These are phyloP conservation scores for Ogataea thermomethanolica DNA, from an alignment of 805 yeast genomes.

Conservation along the genomic window DNA sequence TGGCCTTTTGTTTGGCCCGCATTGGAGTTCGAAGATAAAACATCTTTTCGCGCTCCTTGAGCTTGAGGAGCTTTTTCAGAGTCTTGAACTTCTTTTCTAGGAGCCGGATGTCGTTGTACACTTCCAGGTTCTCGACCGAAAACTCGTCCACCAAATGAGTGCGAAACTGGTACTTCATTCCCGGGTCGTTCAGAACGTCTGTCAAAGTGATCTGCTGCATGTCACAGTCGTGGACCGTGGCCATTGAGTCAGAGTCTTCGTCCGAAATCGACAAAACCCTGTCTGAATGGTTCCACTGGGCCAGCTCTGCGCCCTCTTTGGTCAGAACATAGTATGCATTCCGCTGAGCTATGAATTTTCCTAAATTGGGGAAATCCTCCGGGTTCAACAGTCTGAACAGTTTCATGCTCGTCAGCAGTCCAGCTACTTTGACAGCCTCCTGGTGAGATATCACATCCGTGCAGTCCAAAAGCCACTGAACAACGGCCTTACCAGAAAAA, in stretches of 20 bases:
- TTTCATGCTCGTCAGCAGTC: conserved; percentile 44
- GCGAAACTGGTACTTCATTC: conserved; percentile 62
- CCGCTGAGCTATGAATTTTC: conserved; percentile 13
- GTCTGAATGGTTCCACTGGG: conserved; percentile 21
- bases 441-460: conserved; percentile 58
- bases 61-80: conserved; percentile 39
- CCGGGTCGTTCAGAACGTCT: conserved; percentile 67
- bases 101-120: conserved; percentile 55
- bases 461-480: conserved; percentile 91
- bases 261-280: not conserved
- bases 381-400: conserved; percentile 40
- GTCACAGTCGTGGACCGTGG: not conserved
- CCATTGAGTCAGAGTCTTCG: conserved; percentile 3
- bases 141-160: conserved; percentile 59
- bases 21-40: conserved; percentile 13
- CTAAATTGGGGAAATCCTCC: conserved; percentile 16
- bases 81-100: conserved; percentile 45
- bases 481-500: conserved; percentile 70
- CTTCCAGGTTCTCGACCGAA: conserved; percentile 77
- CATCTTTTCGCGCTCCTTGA: conserved; percentile 25
- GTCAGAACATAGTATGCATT: conserved; percentile 26
- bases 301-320: conserved; percentile 19
- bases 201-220: conserved; percentile 25
- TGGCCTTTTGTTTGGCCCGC: conserved; percentile 25
- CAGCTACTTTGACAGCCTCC: conserved; percentile 54